phyloP scores from a whole-genome alignment of 2,329 filamentous ascomycete species.

The Trichoderma brevicompactum region DNA sequence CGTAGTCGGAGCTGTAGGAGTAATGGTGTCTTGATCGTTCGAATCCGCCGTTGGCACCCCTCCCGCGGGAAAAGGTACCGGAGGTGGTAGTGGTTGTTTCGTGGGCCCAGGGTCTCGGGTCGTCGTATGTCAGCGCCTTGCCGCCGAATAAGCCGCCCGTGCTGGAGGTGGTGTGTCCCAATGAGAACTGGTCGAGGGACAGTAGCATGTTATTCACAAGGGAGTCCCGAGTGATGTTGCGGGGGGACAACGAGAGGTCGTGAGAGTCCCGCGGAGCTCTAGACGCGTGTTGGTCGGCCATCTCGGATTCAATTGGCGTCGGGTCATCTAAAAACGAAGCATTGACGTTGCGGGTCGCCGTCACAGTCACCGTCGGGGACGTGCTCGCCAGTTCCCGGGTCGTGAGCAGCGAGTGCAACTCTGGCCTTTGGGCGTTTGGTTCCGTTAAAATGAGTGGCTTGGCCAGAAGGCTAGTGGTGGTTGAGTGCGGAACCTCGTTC shows the following conservation, averaged over 20 bases:
- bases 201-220: constrained; percentile 95
- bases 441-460: constrained; percentile 30
- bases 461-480: constrained; percentile 27
- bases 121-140: constrained; percentile 34
- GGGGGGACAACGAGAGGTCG: constrained; percentile 79
- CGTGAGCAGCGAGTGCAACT: constrained; percentile 23
- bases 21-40: constrained; percentile 43
- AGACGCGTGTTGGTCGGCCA: constrained; percentile 36
- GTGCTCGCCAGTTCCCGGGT: constrained; percentile 19
- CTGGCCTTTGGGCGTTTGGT: constrained; percentile 22
- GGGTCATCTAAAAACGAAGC: constrained; percentile 37
- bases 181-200: constrained; percentile 83
- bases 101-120: constrained; percentile 33
- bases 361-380: constrained; percentile 22
- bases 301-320: constrained; percentile 32
- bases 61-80: constrained; percentile 1
- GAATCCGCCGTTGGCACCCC: constrained; percentile 39
- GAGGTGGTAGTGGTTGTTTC: constrained; percentile 33
- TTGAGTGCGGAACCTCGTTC: constrained; percentile 26
- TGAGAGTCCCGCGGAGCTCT: constrained; percentile 67
- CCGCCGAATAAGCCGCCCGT: constrained; percentile 26
- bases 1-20: constrained; percentile 64
- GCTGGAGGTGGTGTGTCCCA: constrained; percentile 47
- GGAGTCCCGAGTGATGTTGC: constrained; percentile 81
- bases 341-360: constrained; percentile 33